Conservation (phyloP, 108 stramenopile species). For the Discostella pseudostelligera region DNA sequence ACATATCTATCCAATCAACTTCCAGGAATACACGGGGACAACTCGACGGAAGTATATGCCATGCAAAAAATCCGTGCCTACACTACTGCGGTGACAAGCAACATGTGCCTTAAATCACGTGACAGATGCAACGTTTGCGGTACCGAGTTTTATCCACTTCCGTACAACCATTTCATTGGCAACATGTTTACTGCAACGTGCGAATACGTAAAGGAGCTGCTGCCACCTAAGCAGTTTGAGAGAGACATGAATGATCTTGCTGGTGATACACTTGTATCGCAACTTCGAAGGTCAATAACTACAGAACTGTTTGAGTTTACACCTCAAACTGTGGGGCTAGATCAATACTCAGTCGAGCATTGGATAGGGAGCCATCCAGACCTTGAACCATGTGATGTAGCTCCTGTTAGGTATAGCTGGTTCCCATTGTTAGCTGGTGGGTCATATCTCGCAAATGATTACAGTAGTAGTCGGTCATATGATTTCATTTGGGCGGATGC, state of each 20-base stretch:
- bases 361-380: slow-evolving; percentile 59
- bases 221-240: slow-evolving; percentile 44
- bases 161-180: slow-evolving; percentile 47
- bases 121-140: slow-evolving; percentile 52
- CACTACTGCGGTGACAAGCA: slow-evolving; percentile 44
- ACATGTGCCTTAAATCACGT: slow-evolving; percentile 46
- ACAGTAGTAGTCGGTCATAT: slow-evolving; percentile 27
- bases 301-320: slow-evolving; percentile 35
- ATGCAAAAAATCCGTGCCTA: slow-evolving; percentile 45
- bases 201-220: slow-evolving; percentile 42
- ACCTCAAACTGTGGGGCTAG: slow-evolving; percentile 44
- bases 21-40: slow-evolving; percentile 19
- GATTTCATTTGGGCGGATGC: slow-evolving; percentile 39
- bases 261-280: slow-evolving; percentile 29
- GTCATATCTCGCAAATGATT: slow-evolving; percentile 38
- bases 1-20: slow-evolving; percentile 41
- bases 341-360: slow-evolving; percentile 41
- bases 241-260: slow-evolving; percentile 27
- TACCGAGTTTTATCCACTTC: slow-evolving; percentile 44
- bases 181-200: slow-evolving; percentile 57
- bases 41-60: slow-evolving; percentile 22
- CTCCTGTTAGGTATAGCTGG: slow-evolving; percentile 33
- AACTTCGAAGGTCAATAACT: slow-evolving; percentile 29
- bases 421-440: slow-evolving; percentile 30
- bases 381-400: slow-evolving; percentile 46